Evolutionary conservation across 306 rosid genomes (phyloP).

Genomic region (Vigna unguiculata): DNA sequence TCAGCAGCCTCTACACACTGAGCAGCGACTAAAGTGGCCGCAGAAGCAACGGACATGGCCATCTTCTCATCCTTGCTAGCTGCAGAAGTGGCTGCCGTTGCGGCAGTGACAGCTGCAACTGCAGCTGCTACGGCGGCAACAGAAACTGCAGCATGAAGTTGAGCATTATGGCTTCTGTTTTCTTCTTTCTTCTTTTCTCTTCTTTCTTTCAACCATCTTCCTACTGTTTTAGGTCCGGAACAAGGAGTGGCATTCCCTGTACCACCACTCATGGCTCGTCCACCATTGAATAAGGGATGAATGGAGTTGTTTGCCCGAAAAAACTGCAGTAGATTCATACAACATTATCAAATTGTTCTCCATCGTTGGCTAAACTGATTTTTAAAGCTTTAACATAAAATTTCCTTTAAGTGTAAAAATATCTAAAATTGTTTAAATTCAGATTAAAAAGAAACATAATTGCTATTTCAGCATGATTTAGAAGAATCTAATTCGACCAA

Average conservation of each 20-base stretch:
- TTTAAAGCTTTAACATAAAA: too few species aligned
- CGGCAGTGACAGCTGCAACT: constrained; percentile 87
- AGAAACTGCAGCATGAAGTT: constrained; percentile 86
- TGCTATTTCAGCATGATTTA: too few species aligned
- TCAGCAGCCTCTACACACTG: constrained; percentile 98
- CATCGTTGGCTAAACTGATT: too few species aligned
- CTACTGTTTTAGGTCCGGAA: constrained; percentile 87
- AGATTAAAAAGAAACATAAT: too few species aligned
- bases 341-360: not conserved
- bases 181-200: constrained; percentile 96
- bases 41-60: constrained; percentile 88
- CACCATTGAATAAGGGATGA: constrained; percentile 77
- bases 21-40: constrained; percentile 91
- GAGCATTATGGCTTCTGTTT: constrained; percentile 88
- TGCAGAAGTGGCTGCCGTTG: constrained; percentile 76
- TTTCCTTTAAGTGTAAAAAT: too few species aligned
- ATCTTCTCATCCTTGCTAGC: constrained; percentile 65
- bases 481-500: not conserved
- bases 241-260: constrained; percentile 53
- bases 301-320: constrained; percentile 83
- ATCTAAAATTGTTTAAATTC: too few species aligned
- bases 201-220: constrained; percentile 97
- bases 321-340: constrained; percentile 59
- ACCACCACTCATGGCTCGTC: constrained; percentile 62
- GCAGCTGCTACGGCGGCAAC: constrained; percentile 94